A percentile compares a stretch with the other conserved stretches of the same genome.
These are phyloP conservation scores for Teratosphaeria nubilosa DNA, from an alignment of 2,329 filamentous ascomycete genomes.

Conservation along the genomic window DNA sequence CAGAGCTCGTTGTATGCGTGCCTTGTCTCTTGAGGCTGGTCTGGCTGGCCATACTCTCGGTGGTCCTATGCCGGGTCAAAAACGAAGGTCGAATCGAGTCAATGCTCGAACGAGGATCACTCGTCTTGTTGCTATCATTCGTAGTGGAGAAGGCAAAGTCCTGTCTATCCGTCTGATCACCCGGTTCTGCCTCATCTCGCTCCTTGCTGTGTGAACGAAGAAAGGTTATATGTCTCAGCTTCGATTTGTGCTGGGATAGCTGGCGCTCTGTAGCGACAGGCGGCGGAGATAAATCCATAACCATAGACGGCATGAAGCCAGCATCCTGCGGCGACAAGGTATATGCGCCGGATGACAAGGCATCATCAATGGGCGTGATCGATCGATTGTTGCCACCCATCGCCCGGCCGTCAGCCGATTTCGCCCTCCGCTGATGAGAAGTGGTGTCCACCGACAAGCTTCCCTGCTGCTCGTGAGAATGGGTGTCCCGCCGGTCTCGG, in stretches of 20 bases:
- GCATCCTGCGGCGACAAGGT: conserved; percentile 5
- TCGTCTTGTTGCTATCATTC: conserved; percentile 9
- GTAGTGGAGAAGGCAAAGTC: conserved; percentile 18
- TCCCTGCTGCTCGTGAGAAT: conserved; percentile 8
- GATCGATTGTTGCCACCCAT: conserved; percentile 1
- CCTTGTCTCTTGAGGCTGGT: conserved; percentile 24
- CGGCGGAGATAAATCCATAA: conserved; percentile 2
- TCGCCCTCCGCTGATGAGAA: conserved; percentile 9
- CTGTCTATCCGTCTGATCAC: conserved; percentile 18
- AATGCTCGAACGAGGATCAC: conserved; percentile 18
- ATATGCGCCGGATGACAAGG: conserved; percentile 1
- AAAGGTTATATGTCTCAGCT: conserved; percentile 30
- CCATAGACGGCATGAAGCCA: not conserved
- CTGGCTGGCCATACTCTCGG: conserved; percentile 37
- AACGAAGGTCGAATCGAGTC: conserved; percentile 28
- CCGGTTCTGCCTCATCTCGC: conserved; percentile 7
- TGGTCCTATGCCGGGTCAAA: conserved; percentile 25
- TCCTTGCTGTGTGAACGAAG: conserved; percentile 31
- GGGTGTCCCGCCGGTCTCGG: conserved; percentile 2
- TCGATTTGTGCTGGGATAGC: conserved; percentile 4
- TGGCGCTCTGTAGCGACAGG: not conserved
- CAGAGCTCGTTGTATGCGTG: conserved; percentile 8
- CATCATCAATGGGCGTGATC: not conserved
- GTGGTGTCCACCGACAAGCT: conserved; percentile 12
- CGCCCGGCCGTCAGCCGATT: conserved; percentile 13